phyloP scores from a whole-genome alignment of 495 filamentous ascomycete species.

The Oleoguttula mirabilis region DNA sequence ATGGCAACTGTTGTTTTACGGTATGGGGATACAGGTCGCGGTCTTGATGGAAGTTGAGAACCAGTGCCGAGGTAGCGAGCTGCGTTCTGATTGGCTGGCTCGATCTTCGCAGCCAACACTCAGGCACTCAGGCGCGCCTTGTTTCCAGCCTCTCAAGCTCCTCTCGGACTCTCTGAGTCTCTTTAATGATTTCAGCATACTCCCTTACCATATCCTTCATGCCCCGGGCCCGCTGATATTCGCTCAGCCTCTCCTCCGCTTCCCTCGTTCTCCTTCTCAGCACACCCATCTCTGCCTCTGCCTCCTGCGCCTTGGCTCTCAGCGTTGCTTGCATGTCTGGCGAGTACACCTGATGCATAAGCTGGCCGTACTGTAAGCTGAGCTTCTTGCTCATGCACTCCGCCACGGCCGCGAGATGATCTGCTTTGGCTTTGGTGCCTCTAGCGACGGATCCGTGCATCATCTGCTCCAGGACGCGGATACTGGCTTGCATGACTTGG shows the following conservation, averaged over 20 bases:
- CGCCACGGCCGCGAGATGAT: conserved; percentile 49
- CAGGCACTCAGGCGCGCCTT: too few relatives aligned
- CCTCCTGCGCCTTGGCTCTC: conserved; percentile 40
- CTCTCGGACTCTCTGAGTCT: conserved; percentile 24
- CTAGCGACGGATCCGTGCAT: conserved; percentile 58
- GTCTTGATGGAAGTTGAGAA: background rate
- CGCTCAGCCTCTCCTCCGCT: conserved; percentile 21
- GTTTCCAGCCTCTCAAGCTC: conserved; percentile 27
- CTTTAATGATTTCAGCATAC: conserved; percentile 22
- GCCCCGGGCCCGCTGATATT: conserved; percentile 24
- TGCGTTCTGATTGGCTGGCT: too few relatives aligned
- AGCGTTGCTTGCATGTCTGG: conserved; percentile 47
- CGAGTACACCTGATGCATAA: conserved; percentile 34
- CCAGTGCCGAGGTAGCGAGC: background rate
- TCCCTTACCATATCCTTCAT: conserved; percentile 25
- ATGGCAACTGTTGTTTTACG: too few relatives aligned
- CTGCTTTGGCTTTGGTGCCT: conserved; percentile 39
- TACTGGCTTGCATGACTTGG: conserved; percentile 19
- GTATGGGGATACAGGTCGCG: background rate
- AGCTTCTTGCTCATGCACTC: conserved; percentile 39
- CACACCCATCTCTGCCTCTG: conserved; percentile 23
- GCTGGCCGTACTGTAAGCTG: conserved; percentile 13
- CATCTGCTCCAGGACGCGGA: conserved; percentile 39
- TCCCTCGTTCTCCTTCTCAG: conserved; percentile 18
- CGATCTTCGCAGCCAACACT: too few relatives aligned